Percentiles rank a stretch among this genome's conserved stretches.
These are phyloP conservation scores for Rhizophagus clarus DNA, from an alignment of 192 early-diverging fungal genomes.

Conservation along the genomic window DNA sequence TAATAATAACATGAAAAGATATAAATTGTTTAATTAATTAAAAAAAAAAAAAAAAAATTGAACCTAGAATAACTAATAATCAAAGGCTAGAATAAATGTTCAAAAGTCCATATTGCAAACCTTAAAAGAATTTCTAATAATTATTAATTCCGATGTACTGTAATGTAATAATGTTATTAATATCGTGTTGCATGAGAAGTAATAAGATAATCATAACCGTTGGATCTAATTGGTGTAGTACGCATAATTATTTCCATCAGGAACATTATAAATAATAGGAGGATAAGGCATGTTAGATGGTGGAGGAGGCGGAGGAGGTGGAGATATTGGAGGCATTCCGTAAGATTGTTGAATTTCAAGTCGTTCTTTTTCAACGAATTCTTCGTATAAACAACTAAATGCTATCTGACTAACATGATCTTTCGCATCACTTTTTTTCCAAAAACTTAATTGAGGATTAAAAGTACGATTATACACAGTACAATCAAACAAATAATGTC, in stretches of 20 bases:
- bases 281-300: neutral
- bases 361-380: constrained; percentile 2
- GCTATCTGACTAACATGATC: constrained; percentile 5
- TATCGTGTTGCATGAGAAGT: neutral
- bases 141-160: neutral
- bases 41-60: too few species aligned
- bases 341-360: neutral
- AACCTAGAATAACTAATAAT: too few species aligned
- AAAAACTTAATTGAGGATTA: neutral
- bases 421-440: constrained; percentile 22
- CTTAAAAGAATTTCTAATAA: neutral
- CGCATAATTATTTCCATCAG: neutral
- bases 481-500: constrained; percentile 17
- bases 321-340: neutral
- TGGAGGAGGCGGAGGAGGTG: neutral
- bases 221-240: neutral
- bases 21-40: too few species aligned
- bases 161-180: neutral
- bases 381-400: neutral
- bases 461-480: neutral
- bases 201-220: neutral
- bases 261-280: neutral
- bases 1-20: too few species aligned
- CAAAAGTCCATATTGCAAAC: too few species aligned
- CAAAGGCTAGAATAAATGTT: too few species aligned